Conservation (phyloP, 225 moss, liverwort and hornwort genomes). For the Ulota crispa region DNA sequence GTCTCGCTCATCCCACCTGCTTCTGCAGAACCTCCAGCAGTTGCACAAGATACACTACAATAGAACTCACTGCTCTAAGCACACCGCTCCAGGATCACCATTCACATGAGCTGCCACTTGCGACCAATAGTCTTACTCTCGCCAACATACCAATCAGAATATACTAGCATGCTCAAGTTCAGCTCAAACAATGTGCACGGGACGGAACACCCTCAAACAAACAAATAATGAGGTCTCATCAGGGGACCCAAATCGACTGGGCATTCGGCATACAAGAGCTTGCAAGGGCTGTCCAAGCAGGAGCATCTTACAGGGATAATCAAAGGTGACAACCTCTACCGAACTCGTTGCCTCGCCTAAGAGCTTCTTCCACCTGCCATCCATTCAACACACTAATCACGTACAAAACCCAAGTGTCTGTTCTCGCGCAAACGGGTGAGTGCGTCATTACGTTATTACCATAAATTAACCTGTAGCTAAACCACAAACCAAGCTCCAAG, state of each 20-base stretch:
- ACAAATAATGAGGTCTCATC: background rate
- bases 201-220: background rate
- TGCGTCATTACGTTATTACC: background rate
- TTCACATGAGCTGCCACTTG: background rate
- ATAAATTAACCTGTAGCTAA: background rate
- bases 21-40: background rate
- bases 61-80: background rate
- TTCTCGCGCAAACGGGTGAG: background rate
- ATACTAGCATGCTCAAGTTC: background rate
- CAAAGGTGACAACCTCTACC: slow-evolving; percentile 76
- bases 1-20: background rate
- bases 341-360: slow-evolving; percentile 55
- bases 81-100: background rate
- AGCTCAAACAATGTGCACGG: background rate
- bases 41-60: background rate
- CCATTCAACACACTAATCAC: slow-evolving; percentile 4
- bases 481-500: background rate
- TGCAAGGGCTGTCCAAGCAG: background rate
- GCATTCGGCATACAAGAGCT: background rate
- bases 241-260: background rate
- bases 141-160: background rate
- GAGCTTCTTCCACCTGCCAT: slow-evolving; percentile 67
- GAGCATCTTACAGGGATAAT: slow-evolving; percentile 63
- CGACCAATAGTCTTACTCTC: background rate
- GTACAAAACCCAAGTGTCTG: background rate